Evolutionary conservation across 768 basidiomycete species (phyloP).

Genomic region (Mrakia hoshinonis): DNA sequence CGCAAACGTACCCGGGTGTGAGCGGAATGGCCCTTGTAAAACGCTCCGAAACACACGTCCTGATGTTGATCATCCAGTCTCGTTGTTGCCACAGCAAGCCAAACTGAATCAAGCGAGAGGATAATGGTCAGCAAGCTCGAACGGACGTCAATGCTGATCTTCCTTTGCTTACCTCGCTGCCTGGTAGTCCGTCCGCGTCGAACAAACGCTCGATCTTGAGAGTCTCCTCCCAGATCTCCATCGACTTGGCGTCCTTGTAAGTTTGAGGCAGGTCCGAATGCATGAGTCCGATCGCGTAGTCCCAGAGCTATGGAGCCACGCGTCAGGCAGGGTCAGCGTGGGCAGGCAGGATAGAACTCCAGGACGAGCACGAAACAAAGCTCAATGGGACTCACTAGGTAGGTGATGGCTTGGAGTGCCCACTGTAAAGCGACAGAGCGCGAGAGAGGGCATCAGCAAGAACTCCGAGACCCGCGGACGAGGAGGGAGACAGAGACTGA

Average conservation of each 20-base stretch:
- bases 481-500: no score
- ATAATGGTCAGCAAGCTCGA: neutral
- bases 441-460: no score
- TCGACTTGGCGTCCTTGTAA: neutral
- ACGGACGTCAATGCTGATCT: neutral
- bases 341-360: neutral
- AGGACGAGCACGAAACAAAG: neutral
- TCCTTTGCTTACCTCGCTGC: neutral
- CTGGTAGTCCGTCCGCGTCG: neutral
- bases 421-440: no score
- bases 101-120: neutral
- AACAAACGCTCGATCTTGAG: neutral
- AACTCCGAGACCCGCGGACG: no score
- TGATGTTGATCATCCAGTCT: neutral
- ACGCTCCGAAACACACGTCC: neutral
- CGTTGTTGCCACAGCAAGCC: neutral
- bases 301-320: neutral
- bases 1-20: neutral
- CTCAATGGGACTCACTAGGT: neutral
- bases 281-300: neutral
- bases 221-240: slow-evolving; percentile 10
- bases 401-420: neutral
- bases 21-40: neutral
- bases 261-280: neutral
- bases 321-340: neutral